phyloP scores from a whole-genome alignment of 2,329 filamentous ascomycete species.

The Cladosporium sp. region DNA sequence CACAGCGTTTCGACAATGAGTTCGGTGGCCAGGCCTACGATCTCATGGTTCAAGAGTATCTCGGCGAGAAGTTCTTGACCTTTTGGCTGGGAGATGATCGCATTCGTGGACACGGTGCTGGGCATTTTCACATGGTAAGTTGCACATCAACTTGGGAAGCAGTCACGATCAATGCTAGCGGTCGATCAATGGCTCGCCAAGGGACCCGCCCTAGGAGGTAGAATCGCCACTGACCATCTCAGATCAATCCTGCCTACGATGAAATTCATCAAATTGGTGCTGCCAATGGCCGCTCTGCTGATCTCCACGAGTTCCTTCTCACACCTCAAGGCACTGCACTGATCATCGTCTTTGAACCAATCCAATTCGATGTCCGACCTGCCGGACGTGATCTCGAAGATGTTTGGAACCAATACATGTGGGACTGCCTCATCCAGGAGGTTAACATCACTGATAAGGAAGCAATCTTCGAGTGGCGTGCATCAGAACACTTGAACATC shows the following conservation, averaged over 20 bases:
- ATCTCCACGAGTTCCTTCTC: constrained; percentile 44
- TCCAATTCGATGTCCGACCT: constrained; percentile 20
- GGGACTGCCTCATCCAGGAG: constrained; percentile 45
- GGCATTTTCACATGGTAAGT: constrained; percentile 32
- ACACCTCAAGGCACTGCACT: constrained; percentile 40
- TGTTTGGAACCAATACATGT: constrained; percentile 26
- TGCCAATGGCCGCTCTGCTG: constrained; percentile 30
- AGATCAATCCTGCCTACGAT: constrained; percentile 37
- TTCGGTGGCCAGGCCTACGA: constrained; percentile 33
- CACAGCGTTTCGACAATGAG: constrained; percentile 28
- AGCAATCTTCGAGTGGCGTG: constrained; percentile 45
- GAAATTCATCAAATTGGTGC: constrained; percentile 38
- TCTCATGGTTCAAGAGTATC: constrained; percentile 33
- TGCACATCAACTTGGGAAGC: too few species aligned
- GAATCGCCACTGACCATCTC: too few species aligned
- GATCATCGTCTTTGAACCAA: constrained; percentile 39
- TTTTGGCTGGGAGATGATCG: constrained; percentile 38
- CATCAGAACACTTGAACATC: constrained; percentile 41
- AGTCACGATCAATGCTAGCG: too few species aligned
- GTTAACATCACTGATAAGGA: constrained; percentile 42
- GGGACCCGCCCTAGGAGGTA: too few species aligned
- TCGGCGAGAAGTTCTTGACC: constrained; percentile 34
- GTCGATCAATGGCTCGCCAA: too few species aligned
- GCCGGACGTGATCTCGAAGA: constrained; percentile 21
- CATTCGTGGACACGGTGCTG: constrained; percentile 32